Evolutionary conservation across 2,329 filamentous ascomycete genomes (phyloP).

Genomic region (Lecanicillium sp.): DNA sequence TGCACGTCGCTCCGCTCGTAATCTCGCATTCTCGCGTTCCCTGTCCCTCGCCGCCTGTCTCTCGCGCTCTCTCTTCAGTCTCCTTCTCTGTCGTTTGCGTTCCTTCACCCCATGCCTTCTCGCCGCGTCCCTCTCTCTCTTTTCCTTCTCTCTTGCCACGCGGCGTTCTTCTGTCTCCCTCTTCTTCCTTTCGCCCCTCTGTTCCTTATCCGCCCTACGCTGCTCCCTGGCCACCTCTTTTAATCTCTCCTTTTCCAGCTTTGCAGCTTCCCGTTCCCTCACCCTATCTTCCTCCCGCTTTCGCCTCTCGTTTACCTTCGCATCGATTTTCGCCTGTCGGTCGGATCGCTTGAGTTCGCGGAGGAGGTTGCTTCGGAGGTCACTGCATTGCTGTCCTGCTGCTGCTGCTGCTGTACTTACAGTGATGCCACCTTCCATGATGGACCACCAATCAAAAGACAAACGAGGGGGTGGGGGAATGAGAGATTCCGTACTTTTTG

Average conservation of each 20-base stretch:
- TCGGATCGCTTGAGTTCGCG: conserved; percentile 10
- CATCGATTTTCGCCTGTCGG: background rate
- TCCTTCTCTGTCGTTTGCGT: background rate
- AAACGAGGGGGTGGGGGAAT: conserved; percentile 18
- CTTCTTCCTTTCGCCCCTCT: background rate
- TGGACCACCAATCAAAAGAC: conserved; percentile 26
- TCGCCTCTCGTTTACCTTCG: conserved; percentile 2
- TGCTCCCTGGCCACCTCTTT: conserved; percentile 2
- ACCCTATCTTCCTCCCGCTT: background rate
- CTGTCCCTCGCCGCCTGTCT: background rate
- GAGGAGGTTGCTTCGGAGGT: conserved; percentile 11
- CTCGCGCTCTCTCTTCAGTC: background rate
- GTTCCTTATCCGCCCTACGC: background rate
- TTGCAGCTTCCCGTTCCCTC: background rate
- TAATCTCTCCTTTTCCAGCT: background rate
- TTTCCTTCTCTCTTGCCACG: background rate
- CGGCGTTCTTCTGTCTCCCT: background rate
- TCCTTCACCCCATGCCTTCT: background rate
- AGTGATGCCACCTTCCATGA: conserved; percentile 6
- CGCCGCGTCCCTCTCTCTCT: background rate
- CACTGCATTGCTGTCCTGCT: conserved; percentile 11
- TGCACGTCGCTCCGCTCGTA: background rate
- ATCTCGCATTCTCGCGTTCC: no score
- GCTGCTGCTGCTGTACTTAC: conserved; percentile 3
- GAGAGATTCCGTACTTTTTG: conserved; percentile 66